Base-by-base conservation (phyloP, 1,284 basidiomycete genomes). In the Entoloma clypeatum region DNA sequence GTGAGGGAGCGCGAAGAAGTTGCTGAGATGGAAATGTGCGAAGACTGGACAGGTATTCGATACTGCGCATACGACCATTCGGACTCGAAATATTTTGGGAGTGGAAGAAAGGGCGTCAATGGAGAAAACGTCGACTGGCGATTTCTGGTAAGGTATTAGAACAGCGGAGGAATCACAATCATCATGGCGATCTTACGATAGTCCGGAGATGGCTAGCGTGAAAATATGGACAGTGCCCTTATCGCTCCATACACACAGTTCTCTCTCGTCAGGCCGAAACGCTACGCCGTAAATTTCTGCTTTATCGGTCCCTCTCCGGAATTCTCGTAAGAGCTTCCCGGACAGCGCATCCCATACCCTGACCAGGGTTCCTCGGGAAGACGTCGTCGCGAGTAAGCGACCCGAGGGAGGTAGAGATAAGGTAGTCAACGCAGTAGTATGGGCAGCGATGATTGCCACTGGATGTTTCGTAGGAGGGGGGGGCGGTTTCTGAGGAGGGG, bases 201-300 rank as follows among this genome's bases (percentile, higher is more conserved):
- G 60, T 7, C 78, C 77, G 25, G 81, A 76, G 21, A 72, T 69
- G 28, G 73, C 69, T 43, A 95, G 75, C 23, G 84, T 80, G 61
- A 93, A 93, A 16, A 95, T 72, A 59, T 98, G 93, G 3, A 98
- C 80, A 0, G 94, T 98, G 26, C 94, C 93, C 66, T 97, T 97
- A 64, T 98, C 94, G 59, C 92, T 95, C 87, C 91, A 92, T 7
- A 88, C 88, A 53, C 86, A 89, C 1, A 94, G 65, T 53, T 91
- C 86, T 41, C 71, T 74, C 61, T 88, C 86, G 54, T 86, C 88
- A 6, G 80, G 82, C 47, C 83, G 72, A 61, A 85, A 86, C 39
- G 79, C 79, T 14, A 92, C 81, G 1, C 91, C 91, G 66, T 92
- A 96, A 41, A 97, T 94, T 55, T 89, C 85, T 13, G 93, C 93